Percentiles rank a stretch among this genome's conserved stretches.
Evolutionary conservation across 176 grass and related monocot species (phyloP).

Genomic region (Zizania latifolia): DNA sequence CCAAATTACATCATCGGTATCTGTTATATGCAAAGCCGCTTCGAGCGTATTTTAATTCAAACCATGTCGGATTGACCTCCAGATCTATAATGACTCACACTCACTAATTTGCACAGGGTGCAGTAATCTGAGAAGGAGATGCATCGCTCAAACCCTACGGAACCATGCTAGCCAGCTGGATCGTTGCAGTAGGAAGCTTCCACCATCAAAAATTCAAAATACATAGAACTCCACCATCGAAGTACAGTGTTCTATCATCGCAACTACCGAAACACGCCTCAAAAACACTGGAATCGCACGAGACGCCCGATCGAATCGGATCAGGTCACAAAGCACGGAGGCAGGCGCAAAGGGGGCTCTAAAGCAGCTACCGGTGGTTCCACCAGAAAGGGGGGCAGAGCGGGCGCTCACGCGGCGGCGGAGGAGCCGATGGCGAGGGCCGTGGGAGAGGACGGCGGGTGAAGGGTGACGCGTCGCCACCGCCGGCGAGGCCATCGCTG

Average conservation of each 20-base stretch:
- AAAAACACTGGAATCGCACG: background rate
- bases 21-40: too few relatives aligned
- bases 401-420: conserved; percentile 26
- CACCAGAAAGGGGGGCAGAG: background rate
- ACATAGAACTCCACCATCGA: background rate
- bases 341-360: too few relatives aligned
- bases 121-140: background rate
- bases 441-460: conserved; percentile 1
- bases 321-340: background rate
- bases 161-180: too few relatives aligned
- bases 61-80: background rate
- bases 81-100: background rate
- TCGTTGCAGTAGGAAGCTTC: background rate
- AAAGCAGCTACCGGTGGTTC: too few relatives aligned
- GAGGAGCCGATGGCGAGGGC: background rate
- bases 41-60: background rate
- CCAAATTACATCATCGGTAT: too few relatives aligned
- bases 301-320: background rate
- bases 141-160: background rate
- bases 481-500: conserved; percentile 37
- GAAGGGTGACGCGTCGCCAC: conserved; percentile 16
- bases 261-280: background rate
- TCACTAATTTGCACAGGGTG: background rate
- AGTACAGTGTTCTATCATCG: background rate
- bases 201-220: background rate